Evolutionary conservation across 495 filamentous ascomycete species (phyloP), one percentile per base, ranked within the genome.

Genomic region (Chaetomium fimeti): DNA sequence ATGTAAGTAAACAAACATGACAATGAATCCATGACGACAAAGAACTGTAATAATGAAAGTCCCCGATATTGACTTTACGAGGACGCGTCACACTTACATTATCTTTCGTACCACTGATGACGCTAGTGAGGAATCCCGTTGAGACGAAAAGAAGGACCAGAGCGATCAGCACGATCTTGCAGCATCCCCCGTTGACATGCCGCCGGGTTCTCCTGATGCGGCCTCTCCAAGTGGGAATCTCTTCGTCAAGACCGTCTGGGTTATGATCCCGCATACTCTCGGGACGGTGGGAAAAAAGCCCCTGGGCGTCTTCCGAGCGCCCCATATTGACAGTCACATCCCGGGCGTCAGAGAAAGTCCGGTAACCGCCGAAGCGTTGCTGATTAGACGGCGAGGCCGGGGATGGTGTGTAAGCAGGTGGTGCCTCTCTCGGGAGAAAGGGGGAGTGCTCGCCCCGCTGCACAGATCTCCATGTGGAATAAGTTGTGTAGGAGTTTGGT

Each of bases 391-490:
- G 70, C 9, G 75, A 68, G 2, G 68, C 70, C 18, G 78, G 74
- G 5, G 74, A 78, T 6, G 78, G 77, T 3, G 77, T 77, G 63
- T 81, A 82, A 0, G 79, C 79, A 2, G 80, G 80, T 20, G 79
- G 80, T 5, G 77, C 78, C 32, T 82, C 78, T 16, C 71, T 69
- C 55, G 76, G 78, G 61, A 76, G 42, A 38, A 73, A 70, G 43
- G 68, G 61, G 2, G 70, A 67, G 42, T 67, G 52, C 8, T 69
- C 57, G 49, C 32, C 52, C 28, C 64, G 59, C 55, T 67, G 65
- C 25, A 51, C 59, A 53, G 59, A 45, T 20, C 32, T 43, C 3
- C 32, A 66, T 22, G 66, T 60, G 9, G 58, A 20, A 53, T 69
- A 69, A 1, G 68, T 47, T n/a, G 69, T 69, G 65, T 75, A 74